Evolutionary conservation across 2,329 filamentous ascomycete species (phyloP), one percentile per base, ranked within the genome.

Genomic region (Claviceps fusiformis): DNA sequence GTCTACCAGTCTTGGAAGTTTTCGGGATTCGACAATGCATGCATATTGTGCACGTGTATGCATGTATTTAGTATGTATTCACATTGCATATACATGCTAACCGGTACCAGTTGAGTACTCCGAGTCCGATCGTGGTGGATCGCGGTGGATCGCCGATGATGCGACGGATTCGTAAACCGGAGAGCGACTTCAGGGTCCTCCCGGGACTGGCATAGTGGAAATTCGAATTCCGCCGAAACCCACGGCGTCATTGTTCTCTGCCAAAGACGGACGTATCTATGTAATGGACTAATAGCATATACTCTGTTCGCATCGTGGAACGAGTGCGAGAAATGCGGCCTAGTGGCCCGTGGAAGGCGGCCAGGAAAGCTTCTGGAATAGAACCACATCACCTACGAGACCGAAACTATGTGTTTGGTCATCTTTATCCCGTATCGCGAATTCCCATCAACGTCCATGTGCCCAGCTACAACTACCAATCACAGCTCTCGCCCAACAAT

Each of bases 401-500:
- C 39, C 39, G 39, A 41, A 5, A n/a, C 6, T 37, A 24, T 5
- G 11, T 39, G 29, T 24, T 24, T 24, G 24, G 24, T 1, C 31
- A 47, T 31, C 24, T 47, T 29, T 9, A 47, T 31, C 11, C 11
- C 24, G 29, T 15, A 31, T n/a, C 17, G 39, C 13, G n/a, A n/a
- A 17, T n/a, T 41, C 24, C 24, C 39, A 31, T 43, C 0, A 31
- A 15, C 3, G 27, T 13, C 15, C 3, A n/a, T 8, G 15, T 5
- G 3, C 39, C 52, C 24, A 24, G 4, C 31, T 5, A 6, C 17
- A 5, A 27, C 19, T 60, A 81, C 83, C 86, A 90, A 67, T 87
- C 82, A 66, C 85, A 88, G 54, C 77, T 76, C 57, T 67, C 71
- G 1, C 72, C 77, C 31, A 89, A 65, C 55, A 89, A 61, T 15